These are phyloP conservation scores for Globisporangium camurandrum DNA, from an alignment of 352 stramenopile genomes.

Conservation along the genomic window DNA sequence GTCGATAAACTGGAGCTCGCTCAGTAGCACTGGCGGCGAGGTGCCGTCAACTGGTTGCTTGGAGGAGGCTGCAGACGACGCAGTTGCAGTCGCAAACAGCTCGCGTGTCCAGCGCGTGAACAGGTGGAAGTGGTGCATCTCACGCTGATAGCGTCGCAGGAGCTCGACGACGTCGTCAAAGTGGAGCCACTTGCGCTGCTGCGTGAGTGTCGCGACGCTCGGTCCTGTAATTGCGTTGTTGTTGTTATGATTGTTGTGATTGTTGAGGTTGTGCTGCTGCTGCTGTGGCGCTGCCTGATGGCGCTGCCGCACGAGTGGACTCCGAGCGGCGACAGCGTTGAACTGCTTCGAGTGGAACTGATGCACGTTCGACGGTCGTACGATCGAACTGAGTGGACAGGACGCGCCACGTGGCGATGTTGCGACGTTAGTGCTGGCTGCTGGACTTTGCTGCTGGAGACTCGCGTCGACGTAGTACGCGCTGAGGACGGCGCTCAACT, in stretches of 20 bases:
- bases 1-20: slow-evolving; percentile 39
- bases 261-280: background rate
- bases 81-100: slow-evolving; percentile 28
- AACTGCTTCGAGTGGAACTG: slow-evolving; percentile 56
- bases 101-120: slow-evolving; percentile 50
- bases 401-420: background rate
- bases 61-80: too few species aligned
- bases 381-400: slow-evolving; percentile 5
- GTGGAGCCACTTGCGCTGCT: slow-evolving; percentile 37
- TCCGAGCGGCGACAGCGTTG: slow-evolving; percentile 35
- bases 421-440: too few species aligned
- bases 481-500: slow-evolving; percentile 46
- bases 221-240: too few species aligned
- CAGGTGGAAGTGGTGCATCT: slow-evolving; percentile 64
- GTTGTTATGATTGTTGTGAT: too few species aligned
- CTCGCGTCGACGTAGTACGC: slow-evolving; percentile 17
- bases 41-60: background rate
- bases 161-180: slow-evolving; percentile 54
- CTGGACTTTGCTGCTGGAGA: background rate
- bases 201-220: too few species aligned
- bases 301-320: slow-evolving; percentile 30
- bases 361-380: slow-evolving; percentile 42
- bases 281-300: slow-evolving; percentile 3
- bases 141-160: slow-evolving; percentile 44
- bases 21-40: slow-evolving; percentile 18